These are phyloP conservation scores for Neurospora tetrasperma DNA, from an alignment of 495 filamentous ascomycete species.

Conservation along the genomic window DNA sequence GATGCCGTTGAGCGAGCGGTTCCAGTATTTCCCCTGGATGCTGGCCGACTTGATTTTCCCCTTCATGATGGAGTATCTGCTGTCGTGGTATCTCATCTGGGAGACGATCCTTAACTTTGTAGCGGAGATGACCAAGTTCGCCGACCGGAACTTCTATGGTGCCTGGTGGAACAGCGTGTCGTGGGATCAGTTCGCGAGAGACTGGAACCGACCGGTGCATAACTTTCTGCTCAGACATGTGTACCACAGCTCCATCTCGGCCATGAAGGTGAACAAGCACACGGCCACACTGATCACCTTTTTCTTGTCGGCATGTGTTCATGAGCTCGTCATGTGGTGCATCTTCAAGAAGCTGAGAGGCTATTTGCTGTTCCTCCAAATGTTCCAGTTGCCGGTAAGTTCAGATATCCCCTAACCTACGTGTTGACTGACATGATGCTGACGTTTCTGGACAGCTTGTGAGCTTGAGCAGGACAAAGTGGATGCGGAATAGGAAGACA, in stretches of 20 bases:
- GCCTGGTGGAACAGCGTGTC: constrained; percentile 58
- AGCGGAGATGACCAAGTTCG: constrained; percentile 62
- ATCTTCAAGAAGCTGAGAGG: constrained; percentile 69
- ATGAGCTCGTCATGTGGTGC: constrained; percentile 68
- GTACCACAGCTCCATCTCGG: constrained; percentile 62
- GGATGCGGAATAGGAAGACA: constrained; percentile 46
- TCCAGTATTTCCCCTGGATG: constrained; percentile 59
- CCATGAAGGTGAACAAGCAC: constrained; percentile 54
- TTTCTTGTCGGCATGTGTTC: constrained; percentile 55
- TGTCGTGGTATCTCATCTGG: constrained; percentile 70
- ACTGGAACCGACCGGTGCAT: constrained; percentile 65
- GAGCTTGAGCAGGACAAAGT: constrained; percentile 48
- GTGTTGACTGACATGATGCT: neutral
- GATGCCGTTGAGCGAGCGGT: constrained; percentile 46
- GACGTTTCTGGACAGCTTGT: constrained; percentile 33
- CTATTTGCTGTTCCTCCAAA: constrained; percentile 59
- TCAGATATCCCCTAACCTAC: neutral
- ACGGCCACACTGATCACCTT: constrained; percentile 69
- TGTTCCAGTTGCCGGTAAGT: constrained; percentile 53
- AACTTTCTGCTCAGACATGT: constrained; percentile 65
- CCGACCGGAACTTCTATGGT: constrained; percentile 69
- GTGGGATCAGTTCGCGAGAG: constrained; percentile 61
- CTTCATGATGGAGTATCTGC: constrained; percentile 63
- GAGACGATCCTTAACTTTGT: constrained; percentile 68
- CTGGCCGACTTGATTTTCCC: constrained; percentile 62